A percentile compares a stretch with the other conserved stretches of the same genome.
These are phyloP conservation scores for Nitzschia sp. DNA, from an alignment of 108 stramenopile species.

Conservation along the genomic window DNA sequence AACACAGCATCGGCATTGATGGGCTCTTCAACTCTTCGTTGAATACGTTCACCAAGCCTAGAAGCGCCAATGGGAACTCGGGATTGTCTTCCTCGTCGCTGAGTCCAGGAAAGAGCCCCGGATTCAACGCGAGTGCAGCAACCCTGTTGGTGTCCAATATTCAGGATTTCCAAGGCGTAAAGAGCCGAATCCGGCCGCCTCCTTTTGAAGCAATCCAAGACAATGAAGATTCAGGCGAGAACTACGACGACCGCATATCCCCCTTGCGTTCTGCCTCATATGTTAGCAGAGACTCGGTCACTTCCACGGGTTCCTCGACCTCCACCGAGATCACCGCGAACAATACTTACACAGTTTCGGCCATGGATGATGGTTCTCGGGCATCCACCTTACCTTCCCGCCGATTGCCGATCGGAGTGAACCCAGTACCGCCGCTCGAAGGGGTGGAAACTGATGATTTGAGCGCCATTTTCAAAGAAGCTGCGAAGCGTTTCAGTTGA, in stretches of 20 bases:
- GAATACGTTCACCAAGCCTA: background rate
- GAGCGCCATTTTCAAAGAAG: slow-evolving; percentile 23
- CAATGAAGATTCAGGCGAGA: background rate
- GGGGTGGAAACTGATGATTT: slow-evolving; percentile 27
- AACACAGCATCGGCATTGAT: slow-evolving; percentile 10
- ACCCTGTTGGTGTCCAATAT: slow-evolving; percentile 15
- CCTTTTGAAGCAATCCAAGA: background rate
- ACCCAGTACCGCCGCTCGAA: slow-evolving; percentile 8
- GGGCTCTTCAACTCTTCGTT: background rate
- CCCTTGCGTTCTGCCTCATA: background rate
- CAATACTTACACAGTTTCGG: background rate
- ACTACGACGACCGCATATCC: background rate
- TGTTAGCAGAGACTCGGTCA: background rate
- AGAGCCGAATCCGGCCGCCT: background rate
- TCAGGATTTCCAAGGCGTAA: background rate
- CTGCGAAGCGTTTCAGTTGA: slow-evolving; percentile 17
- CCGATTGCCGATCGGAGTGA: slow-evolving; percentile 12
- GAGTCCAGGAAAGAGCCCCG: background rate
- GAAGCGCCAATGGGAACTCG: too few species aligned
- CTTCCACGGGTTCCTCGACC: background rate
- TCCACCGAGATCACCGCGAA: slow-evolving; percentile 18
- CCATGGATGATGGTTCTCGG: slow-evolving; percentile 16
- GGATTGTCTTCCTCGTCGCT: background rate
- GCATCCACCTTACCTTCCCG: slow-evolving; percentile 23
- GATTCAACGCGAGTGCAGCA: slow-evolving; percentile 17